Conservation (phyloP, 345 rosid genomes). For the Melaleuca quinquenervia region DNA sequence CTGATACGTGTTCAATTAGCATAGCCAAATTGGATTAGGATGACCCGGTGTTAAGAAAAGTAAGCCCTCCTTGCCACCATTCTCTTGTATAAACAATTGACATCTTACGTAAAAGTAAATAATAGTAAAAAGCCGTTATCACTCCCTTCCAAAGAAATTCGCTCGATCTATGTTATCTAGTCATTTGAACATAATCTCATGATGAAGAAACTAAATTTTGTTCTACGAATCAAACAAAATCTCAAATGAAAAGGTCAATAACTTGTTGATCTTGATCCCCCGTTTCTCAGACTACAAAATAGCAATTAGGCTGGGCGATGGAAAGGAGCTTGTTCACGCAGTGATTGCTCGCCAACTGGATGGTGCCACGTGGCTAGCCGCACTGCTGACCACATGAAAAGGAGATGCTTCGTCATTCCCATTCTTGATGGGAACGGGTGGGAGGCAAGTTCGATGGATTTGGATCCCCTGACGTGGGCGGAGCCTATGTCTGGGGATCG, state of each 20-base stretch:
- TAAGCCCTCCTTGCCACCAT: neutral
- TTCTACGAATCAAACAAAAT: neutral
- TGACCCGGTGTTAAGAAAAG: neutral
- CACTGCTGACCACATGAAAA: neutral
- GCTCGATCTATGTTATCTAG: too few species aligned
- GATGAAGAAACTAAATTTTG: neutral
- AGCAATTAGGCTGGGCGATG: neutral
- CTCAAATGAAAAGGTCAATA: neutral
- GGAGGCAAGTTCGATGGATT: too few species aligned
- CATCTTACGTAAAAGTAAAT: neutral
- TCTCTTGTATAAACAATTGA: neutral
- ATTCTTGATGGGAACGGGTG: neutral
- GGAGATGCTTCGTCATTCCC: neutral
- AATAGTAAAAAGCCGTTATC: neutral
- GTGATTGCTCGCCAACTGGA: neutral
- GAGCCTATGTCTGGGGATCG: too few species aligned
- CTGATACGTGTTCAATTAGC: neutral
- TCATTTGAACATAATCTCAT: neutral
- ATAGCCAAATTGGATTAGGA: neutral
- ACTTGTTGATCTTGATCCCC: neutral
- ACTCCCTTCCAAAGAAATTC: neutral
- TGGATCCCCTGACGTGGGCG: too few species aligned
- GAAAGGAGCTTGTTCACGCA: rapidly evolving
- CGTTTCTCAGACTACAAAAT: neutral
- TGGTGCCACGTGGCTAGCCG: neutral